These are phyloP conservation scores for Grosmannia penicillata DNA, from an alignment of 2,329 filamentous ascomycete species.

Conservation along the genomic window DNA sequence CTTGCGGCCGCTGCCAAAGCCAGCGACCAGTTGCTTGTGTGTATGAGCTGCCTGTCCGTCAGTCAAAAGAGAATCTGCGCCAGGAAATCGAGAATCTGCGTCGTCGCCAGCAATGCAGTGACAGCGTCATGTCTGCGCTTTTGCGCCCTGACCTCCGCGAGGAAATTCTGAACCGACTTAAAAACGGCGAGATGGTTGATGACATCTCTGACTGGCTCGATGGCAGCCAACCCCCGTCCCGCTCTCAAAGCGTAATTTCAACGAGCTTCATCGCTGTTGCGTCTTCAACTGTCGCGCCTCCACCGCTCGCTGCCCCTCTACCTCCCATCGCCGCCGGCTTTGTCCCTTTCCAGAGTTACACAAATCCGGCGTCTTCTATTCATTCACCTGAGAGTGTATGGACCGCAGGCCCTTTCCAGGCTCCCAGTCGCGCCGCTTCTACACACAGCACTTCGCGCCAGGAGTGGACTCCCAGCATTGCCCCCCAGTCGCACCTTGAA, in stretches of 20 bases:
- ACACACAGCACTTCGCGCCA: slow-evolving; percentile 31
- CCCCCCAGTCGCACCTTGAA: slow-evolving; percentile 30
- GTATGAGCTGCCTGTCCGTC: slow-evolving; percentile 47
- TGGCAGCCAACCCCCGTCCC: slow-evolving; percentile 7
- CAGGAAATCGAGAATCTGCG: slow-evolving; percentile 43
- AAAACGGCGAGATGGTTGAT: slow-evolving; percentile 38
- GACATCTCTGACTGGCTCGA: slow-evolving; percentile 40
- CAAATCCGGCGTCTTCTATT: too few relatives aligned
- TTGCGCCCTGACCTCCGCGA: slow-evolving; percentile 34
- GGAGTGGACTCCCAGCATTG: slow-evolving; percentile 26
- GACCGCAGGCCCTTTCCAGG: slow-evolving; percentile 23
- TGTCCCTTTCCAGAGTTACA: too few relatives aligned
- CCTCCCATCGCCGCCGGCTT: too few relatives aligned
- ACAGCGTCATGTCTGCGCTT: slow-evolving; percentile 41
- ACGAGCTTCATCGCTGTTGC: background rate
- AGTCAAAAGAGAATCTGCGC: slow-evolving; percentile 47
- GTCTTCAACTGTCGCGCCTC: background rate
- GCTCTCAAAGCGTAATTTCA: too few relatives aligned
- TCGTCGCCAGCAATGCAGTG: slow-evolving; percentile 36
- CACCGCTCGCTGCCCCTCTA: too few relatives aligned
- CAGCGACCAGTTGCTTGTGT: slow-evolving; percentile 42
- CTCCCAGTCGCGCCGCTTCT: slow-evolving; percentile 29
- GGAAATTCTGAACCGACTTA: slow-evolving; percentile 37
- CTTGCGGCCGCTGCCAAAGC: slow-evolving; percentile 38
- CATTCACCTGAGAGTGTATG: slow-evolving; percentile 27